Conservation (phyloP, 2,329 filamentous ascomycete genomes). For the Akanthomyces uredinophilus region DNA sequence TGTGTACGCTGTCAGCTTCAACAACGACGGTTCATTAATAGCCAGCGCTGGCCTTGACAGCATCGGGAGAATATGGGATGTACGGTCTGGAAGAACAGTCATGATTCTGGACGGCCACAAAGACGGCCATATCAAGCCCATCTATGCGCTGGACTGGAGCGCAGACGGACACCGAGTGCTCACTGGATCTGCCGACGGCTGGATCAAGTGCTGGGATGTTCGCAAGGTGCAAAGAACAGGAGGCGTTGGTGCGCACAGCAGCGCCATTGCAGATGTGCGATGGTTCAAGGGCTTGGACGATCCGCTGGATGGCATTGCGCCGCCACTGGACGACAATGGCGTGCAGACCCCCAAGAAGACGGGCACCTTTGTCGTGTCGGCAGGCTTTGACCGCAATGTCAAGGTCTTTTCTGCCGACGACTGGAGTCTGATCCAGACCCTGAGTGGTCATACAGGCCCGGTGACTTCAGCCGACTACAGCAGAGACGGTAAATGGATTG, state of each 20-base stretch:
- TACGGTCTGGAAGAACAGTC: slow-evolving; percentile 85
- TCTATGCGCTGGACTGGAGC: slow-evolving; percentile 90
- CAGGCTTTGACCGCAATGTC: slow-evolving; percentile 90
- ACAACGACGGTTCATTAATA: slow-evolving; percentile 81
- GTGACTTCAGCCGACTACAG: slow-evolving; percentile 89
- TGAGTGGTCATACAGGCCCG: slow-evolving; percentile 87
- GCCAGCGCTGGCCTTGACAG: slow-evolving; percentile 92
- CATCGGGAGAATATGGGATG: slow-evolving; percentile 91
- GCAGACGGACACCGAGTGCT: slow-evolving; percentile 86
- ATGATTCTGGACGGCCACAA: slow-evolving; percentile 92
- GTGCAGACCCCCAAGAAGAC: slow-evolving; percentile 70
- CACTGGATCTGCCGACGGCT: slow-evolving; percentile 89
- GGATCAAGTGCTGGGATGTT: slow-evolving; percentile 97
- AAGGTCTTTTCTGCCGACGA: slow-evolving; percentile 96
- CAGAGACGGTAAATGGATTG: slow-evolving; percentile 82
- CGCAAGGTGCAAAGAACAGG: slow-evolving; percentile 80
- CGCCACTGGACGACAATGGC: slow-evolving; percentile 61
- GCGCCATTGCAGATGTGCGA: slow-evolving; percentile 84
- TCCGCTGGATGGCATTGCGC: slow-evolving; percentile 55
- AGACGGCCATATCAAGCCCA: slow-evolving; percentile 78
- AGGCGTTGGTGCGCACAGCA: slow-evolving; percentile 84
- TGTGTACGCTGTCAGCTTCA: slow-evolving; percentile 87
- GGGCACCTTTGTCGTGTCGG: slow-evolving; percentile 84
- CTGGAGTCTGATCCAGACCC: slow-evolving; percentile 81
- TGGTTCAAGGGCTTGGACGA: slow-evolving; percentile 91